Conservation (phyloP, 139 green algal genomes). For the Coelastrella sp. region DNA sequence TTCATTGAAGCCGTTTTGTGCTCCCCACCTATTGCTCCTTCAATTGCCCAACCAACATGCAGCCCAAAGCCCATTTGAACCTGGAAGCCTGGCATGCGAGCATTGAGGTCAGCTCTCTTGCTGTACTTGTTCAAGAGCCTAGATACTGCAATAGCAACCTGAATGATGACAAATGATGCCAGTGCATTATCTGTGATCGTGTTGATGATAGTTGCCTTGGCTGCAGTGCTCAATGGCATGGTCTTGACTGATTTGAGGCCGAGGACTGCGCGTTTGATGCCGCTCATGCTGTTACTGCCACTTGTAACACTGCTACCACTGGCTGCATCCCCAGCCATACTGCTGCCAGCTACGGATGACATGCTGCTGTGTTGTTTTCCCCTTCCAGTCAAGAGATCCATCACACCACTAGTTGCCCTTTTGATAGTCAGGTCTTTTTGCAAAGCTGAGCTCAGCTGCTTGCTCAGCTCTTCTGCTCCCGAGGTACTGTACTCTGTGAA, state of each 20-base stretch:
- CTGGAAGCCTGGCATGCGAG: slow-evolving; percentile 81
- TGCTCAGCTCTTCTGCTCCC: slow-evolving; percentile 31
- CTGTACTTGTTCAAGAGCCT: slow-evolving; percentile 59
- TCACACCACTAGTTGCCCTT: background rate
- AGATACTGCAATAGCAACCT: slow-evolving; percentile 58
- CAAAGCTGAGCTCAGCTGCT: slow-evolving; percentile 13
- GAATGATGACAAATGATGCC: slow-evolving; percentile 90
- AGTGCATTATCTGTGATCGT: slow-evolving; percentile 89
- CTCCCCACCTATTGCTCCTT: slow-evolving; percentile 93
- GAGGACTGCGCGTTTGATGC: slow-evolving; percentile 36
- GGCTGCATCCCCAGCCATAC: background rate
- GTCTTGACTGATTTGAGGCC: slow-evolving; percentile 8
- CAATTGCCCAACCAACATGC: slow-evolving; percentile 96
- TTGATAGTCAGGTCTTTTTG: background rate
- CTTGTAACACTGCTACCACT: background rate
- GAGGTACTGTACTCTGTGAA: background rate
- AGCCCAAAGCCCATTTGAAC: slow-evolving; percentile 95
- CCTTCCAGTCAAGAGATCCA: background rate
- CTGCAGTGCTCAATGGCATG: slow-evolving; percentile 31
- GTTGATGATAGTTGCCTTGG: slow-evolving; percentile 59
- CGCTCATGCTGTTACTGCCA: slow-evolving; percentile 17
- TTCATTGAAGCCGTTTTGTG: too few relatives aligned
- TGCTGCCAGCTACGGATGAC: background rate
- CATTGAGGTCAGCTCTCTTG: slow-evolving; percentile 72
- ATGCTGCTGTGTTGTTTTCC: background rate